These are phyloP conservation scores for Hypoxylon rubiginosum DNA, from an alignment of 2,329 filamentous ascomycete genomes.

Conservation along the genomic window DNA sequence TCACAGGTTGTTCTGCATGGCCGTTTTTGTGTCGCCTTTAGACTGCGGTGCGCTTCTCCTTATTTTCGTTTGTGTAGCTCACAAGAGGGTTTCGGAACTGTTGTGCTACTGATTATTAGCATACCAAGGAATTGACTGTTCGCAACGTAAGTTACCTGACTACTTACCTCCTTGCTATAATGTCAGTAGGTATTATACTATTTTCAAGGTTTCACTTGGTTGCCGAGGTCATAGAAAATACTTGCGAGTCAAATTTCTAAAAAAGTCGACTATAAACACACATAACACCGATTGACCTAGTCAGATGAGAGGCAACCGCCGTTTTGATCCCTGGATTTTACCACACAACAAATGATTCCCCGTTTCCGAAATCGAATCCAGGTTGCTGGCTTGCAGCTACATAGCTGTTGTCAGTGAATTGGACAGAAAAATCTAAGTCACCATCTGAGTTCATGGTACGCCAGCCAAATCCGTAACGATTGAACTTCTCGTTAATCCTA, in stretches of 20 bases:
- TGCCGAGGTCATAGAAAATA: not conserved
- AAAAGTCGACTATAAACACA: not conserved
- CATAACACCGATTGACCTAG: not conserved
- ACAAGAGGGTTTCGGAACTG: not conserved
- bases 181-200: not conserved
- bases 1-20: conserved; percentile 3
- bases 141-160: not conserved
- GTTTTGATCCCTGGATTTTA: not conserved
- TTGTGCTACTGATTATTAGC: not conserved
- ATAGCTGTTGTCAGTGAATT: conserved; percentile 9
- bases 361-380: conserved; percentile 23
- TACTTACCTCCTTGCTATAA: not conserved
- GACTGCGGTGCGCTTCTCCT: not conserved
- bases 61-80: conserved; percentile 8
- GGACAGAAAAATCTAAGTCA: conserved; percentile 34
- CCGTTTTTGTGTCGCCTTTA: conserved; percentile 14
- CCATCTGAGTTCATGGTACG: not conserved
- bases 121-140: not conserved
- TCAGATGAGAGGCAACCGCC: not conserved
- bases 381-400: conserved; percentile 15
- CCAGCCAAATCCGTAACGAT: conserved; percentile 15
- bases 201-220: not conserved
- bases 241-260: not conserved
- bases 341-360: not conserved
- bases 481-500: conserved; percentile 1